phyloP scores from a whole-genome alignment of 257 asterid species.

The Petunia secreta region DNA sequence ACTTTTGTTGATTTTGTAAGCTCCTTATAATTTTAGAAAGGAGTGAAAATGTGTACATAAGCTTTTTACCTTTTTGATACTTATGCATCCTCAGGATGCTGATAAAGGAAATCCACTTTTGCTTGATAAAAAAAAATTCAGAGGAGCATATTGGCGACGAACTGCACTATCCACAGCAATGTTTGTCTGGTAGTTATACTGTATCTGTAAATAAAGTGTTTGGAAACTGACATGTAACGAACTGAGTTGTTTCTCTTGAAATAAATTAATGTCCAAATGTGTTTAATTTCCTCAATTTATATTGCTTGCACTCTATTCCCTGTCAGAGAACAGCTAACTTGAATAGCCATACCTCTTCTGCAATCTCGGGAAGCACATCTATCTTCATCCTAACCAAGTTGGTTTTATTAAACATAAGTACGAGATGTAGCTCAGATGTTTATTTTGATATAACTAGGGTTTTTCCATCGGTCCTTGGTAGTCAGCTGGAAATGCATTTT shows the following conservation, averaged over 20 bases:
- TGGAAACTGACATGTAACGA: constrained; percentile 5
- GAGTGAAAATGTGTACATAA: too few species aligned
- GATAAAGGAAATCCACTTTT: too few species aligned
- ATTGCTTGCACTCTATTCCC: background rate
- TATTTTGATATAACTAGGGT: background rate
- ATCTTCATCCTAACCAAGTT: background rate
- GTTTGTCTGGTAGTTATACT: constrained; percentile 3
- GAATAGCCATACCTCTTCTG: background rate
- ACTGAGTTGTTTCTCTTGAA: constrained; percentile 5
- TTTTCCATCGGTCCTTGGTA: constrained; percentile 18
- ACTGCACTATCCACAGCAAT: background rate
- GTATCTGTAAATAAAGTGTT: background rate
- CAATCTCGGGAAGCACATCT: background rate
- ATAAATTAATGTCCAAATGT: background rate
- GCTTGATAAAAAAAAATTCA: too few species aligned
- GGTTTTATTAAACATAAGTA: background rate
- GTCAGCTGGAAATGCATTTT: background rate
- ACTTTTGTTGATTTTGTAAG: too few species aligned
- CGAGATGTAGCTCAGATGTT: background rate
- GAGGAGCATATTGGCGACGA: background rate
- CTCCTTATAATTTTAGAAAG: too few species aligned
- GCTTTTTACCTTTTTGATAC: too few species aligned
- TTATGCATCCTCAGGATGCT: too few species aligned
- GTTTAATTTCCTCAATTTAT: background rate
- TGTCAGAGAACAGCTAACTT: background rate